These are phyloP conservation scores for Vanderwaltozyma yarrowii DNA, from an alignment of 805 yeast species.

Conservation along the genomic window DNA sequence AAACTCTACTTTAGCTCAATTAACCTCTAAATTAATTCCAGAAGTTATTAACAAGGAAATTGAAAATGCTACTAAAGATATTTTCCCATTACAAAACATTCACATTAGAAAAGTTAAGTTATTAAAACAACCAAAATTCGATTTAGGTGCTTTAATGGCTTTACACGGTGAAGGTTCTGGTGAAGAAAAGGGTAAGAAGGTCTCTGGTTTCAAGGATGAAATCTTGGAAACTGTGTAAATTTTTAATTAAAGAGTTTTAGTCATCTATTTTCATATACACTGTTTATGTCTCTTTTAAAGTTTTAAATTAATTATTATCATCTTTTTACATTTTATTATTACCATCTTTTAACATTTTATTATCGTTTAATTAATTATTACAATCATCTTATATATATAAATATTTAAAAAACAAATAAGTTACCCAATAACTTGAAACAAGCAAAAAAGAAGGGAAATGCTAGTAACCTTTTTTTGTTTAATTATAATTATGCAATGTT, in stretches of 20 bases:
- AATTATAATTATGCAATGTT: no score
- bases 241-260: slow-evolving; percentile 2
- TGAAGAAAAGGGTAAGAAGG: slow-evolving; percentile 98
- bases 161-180: slow-evolving; percentile 93
- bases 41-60: slow-evolving; percentile 98
- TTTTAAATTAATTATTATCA: background rate
- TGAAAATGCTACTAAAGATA: slow-evolving; percentile 88
- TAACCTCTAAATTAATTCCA: slow-evolving; percentile 94
- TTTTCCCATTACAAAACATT: slow-evolving; percentile 97
- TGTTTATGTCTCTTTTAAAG: background rate
- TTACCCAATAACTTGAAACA: no score
- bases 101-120: slow-evolving; percentile 98
- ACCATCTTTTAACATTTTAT: no score
- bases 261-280: background rate
- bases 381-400: no score
- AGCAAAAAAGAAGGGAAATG: no score
- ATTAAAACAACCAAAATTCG: slow-evolving; percentile 98
- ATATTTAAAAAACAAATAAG: no score
- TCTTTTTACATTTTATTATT: no score
- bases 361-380: no score
- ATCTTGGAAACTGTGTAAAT: slow-evolving; percentile 91
- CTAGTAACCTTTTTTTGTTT: no score
- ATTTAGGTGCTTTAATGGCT: slow-evolving; percentile 89
- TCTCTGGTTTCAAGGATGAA: slow-evolving; percentile 96
- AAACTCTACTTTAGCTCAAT: slow-evolving; percentile 90